Base-by-base conservation (phyloP, 2,329 filamentous ascomycete genomes). In the Periconia digitata region DNA sequence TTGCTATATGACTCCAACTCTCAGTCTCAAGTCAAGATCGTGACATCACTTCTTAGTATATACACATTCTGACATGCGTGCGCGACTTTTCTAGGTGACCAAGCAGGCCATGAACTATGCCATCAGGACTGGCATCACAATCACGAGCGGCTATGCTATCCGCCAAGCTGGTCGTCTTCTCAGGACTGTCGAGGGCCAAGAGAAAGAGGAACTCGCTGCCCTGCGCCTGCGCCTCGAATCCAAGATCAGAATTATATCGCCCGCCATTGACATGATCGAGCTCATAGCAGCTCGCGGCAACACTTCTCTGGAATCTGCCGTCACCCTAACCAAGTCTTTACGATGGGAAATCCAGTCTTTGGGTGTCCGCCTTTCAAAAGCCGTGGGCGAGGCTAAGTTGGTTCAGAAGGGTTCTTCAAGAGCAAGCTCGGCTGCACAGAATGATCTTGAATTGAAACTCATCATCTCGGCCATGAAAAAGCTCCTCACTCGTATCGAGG, bases 91-190 rank as follows among this genome's bases (percentile, higher is more conserved):
- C 44, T 53, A 85, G 82, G 74, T 85, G 58, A 87, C 85, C 49
- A 81, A 86, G 59, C 90, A 95, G 74, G 89, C 90, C 42, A 86
- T 95, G 81, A 95, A 90, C 74, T 95, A 94, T 81, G 91, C 91
- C 67, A 92, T 96, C 62, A 80, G 89, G 72, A 76, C 90, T 16
- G 91, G 91, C 42, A 86, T 97, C 57, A 85, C 88, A 41, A 81
- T 96, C 56, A 96, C 92, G 2, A 90, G 90, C 44, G 84, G 81
- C 34, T 95, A 91, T 74, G 89, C 91, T n/a, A 79, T 96, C 54
- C 83, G 83, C 49, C 90, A 96, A 71, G 91, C 88, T 48, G 84
- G 86, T 1, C 83, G 87, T 36, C 75, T 96, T 12, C 76, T 96
- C 49, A 89, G 87, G 54, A 62, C 65, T 13, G 85, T 94, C 13